Evolutionary conservation across 768 basidiomycete species (phyloP).

Genomic region (Phallus indusiatus): DNA sequence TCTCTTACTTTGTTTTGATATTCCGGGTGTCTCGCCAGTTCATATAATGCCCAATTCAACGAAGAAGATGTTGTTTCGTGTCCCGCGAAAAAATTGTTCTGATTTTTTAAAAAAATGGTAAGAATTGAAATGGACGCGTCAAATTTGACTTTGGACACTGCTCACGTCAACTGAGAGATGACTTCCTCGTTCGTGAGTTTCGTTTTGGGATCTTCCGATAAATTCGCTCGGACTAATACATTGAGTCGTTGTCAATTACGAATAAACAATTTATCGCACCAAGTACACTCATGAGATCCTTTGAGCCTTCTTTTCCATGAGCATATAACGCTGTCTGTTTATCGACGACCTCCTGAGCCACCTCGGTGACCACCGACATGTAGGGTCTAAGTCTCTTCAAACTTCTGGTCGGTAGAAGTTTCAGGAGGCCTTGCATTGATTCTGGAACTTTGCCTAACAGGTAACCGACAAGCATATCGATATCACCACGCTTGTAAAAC

Average conservation of each 20-base stretch:
- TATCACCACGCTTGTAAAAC: background rate
- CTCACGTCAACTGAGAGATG: slow-evolving; percentile 23
- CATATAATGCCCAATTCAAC: slow-evolving; percentile 21
- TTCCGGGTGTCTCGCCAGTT: slow-evolving; percentile 19
- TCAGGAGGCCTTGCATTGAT: slow-evolving; percentile 16
- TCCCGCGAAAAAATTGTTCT: slow-evolving; percentile 13
- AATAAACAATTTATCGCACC: slow-evolving; percentile 12
- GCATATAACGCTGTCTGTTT: slow-evolving; percentile 16
- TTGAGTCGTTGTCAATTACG: background rate
- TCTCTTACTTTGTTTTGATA: slow-evolving; percentile 18
- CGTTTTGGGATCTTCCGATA: slow-evolving; percentile 18
- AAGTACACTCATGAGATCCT: slow-evolving; percentile 28
- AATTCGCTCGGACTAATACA: slow-evolving; percentile 22
- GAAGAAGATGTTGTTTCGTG: slow-evolving; percentile 23
- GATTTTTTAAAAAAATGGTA: background rate
- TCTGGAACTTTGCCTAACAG: slow-evolving; percentile 23
- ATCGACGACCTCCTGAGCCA: slow-evolving; percentile 16
- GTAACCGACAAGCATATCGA: slow-evolving; percentile 17
- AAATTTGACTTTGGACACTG: slow-evolving; percentile 5
- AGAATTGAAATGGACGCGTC: background rate
- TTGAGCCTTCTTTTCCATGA: slow-evolving; percentile 16
- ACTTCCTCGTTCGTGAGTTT: slow-evolving; percentile 24
- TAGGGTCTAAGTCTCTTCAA: slow-evolving; percentile 22
- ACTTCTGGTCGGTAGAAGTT: slow-evolving; percentile 22
- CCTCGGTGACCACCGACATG: slow-evolving; percentile 16